phyloP scores from a whole-genome alignment of 305 asterid genomes.

The Vinca major region DNA sequence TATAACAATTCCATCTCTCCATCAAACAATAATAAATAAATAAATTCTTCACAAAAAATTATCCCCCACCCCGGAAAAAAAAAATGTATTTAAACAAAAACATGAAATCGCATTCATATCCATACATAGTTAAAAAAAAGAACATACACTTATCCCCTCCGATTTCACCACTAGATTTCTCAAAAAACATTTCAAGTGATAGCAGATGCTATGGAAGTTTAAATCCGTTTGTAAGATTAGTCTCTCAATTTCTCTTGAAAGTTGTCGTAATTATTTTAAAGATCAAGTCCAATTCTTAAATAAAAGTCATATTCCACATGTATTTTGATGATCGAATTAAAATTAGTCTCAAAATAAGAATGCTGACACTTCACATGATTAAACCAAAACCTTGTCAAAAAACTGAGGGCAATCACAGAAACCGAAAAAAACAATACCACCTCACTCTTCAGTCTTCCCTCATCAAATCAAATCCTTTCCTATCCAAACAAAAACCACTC shows the following conservation, averaged over 20 bases:
- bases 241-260: too few species aligned
- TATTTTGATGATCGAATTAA: too few species aligned
- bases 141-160: slow-evolving; percentile 8
- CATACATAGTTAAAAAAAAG: background rate
- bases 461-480: slow-evolving; percentile 22
- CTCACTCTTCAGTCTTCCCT: slow-evolving; percentile 10
- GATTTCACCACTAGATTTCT: slow-evolving; percentile 21
- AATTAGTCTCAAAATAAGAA: too few species aligned
- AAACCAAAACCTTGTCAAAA: slow-evolving; percentile 24
- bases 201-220: too few species aligned
- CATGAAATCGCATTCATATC: background rate
- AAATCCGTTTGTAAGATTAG: too few species aligned
- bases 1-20: slow-evolving; percentile 18
- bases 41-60: background rate
- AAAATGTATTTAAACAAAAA: background rate
- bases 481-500: slow-evolving; percentile 15
- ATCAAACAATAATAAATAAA: too few species aligned
- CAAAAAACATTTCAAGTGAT: too few species aligned
- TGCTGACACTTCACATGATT: too few species aligned
- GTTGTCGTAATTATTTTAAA: too few species aligned
- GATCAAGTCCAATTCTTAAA: too few species aligned
- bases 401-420: slow-evolving; percentile 24
- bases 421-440: slow-evolving; percentile 17
- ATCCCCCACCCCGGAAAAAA: background rate
- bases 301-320: too few species aligned